Conservation (phyloP, 176 grass and related monocot genomes). For the Lolium multiflorum region DNA sequence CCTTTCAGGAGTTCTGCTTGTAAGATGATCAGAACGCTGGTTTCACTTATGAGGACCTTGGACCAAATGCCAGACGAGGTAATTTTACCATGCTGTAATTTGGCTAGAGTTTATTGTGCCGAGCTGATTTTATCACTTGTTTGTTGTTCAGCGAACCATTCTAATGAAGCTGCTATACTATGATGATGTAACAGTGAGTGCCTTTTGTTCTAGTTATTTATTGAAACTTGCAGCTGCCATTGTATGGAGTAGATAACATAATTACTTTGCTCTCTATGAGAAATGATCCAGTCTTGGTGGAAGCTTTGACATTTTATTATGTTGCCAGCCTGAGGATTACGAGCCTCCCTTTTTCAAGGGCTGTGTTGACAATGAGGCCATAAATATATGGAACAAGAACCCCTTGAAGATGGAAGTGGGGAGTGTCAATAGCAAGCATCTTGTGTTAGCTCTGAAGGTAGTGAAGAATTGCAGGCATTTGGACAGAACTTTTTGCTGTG, state of each 20-base stretch:
- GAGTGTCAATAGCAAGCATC: conserved; percentile 97
- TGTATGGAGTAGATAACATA: conserved; percentile 14
- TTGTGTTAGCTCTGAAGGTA: conserved; percentile 95
- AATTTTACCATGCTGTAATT: conserved; percentile 30
- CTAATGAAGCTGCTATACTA: conserved; percentile 98
- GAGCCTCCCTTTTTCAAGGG: conserved; percentile 95
- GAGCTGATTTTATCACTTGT: conserved; percentile 36
- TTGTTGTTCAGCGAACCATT: conserved; percentile 84
- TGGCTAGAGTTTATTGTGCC: conserved; percentile 29
- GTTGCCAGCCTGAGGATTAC: conserved; percentile 89
- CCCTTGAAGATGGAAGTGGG: conserved; percentile 98
- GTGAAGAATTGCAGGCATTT: conserved; percentile 8
- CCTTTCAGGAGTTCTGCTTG: conserved; percentile 85
- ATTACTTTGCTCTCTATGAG: conserved; percentile 4
- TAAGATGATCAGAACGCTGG: conserved; percentile 96
- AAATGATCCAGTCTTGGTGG: conserved; percentile 17
- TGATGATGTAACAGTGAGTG: conserved; percentile 82
- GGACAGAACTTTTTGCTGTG: neutral
- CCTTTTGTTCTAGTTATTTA: conserved; percentile 39
- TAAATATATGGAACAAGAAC: conserved; percentile 90
- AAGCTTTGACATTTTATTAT: conserved; percentile 35
- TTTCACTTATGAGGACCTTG: conserved; percentile 98
- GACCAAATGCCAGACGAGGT: conserved; percentile 98
- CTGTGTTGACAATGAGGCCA: conserved; percentile 76
- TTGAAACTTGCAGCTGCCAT: conserved; percentile 8